Percentiles rank a stretch among this genome's conserved stretches.
Evolutionary conservation across 2,329 filamentous ascomycete genomes (phyloP).

Genomic region (Fusarium sp.): DNA sequence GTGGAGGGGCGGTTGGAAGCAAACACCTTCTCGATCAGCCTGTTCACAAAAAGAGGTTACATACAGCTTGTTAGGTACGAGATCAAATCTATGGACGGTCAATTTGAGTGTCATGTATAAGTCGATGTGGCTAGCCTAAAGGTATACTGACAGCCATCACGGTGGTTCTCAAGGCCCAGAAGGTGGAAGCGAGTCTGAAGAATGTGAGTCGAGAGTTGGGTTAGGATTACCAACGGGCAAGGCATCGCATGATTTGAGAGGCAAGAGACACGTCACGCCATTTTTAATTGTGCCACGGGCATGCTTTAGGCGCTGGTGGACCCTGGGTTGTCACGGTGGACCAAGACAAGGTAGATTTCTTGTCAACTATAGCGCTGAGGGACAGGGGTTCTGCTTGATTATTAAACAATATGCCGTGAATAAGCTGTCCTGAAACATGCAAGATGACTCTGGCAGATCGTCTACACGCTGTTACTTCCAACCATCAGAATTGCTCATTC

Average conservation of each 20-base stretch:
- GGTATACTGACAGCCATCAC: no score
- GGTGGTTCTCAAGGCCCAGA: slow-evolving; percentile 10
- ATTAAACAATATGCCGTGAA: not conserved
- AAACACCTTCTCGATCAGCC: rapidly evolving
- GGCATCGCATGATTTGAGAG: slow-evolving; percentile 27
- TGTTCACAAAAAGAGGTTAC: no score
- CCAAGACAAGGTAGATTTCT: slow-evolving; percentile 10
- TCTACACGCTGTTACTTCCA: slow-evolving; percentile 27
- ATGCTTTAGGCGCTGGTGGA: slow-evolving; percentile 18
- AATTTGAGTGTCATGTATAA: no score
- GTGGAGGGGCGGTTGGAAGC: no score
- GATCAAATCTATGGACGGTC: no score
- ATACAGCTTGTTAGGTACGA: no score
- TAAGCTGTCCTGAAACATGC: not conserved
- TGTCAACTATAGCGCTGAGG: not conserved
- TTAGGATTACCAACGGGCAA: not conserved
- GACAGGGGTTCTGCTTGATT: not conserved
- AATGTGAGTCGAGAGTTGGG: not conserved
- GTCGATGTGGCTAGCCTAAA: no score
- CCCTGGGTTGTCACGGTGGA: not conserved
- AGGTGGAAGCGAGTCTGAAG: not conserved
- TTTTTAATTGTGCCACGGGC: not conserved
- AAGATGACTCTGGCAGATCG: slow-evolving; percentile 41
- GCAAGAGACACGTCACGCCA: not conserved
- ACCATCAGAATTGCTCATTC: slow-evolving; percentile 23